Base-by-base conservation (phyloP, 352 stramenopile genomes). In the Pythium vanterpoolii region DNA sequence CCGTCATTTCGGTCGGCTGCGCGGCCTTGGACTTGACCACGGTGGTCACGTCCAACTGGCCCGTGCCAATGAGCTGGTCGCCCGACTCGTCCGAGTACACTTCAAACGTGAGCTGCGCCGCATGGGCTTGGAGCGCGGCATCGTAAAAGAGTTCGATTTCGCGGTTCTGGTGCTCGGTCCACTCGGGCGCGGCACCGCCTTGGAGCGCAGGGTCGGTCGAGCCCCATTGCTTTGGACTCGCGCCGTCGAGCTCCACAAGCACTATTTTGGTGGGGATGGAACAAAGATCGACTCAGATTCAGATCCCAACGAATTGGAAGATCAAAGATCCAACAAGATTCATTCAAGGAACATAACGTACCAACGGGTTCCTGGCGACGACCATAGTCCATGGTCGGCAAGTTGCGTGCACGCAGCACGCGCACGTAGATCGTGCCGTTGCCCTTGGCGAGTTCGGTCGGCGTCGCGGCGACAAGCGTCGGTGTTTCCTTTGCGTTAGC, bases 121-220 rank as follows among this genome's bases (percentile, higher is more conserved):
- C 59, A 10, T 89, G 82, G n/a, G 70, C 67, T 39, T 78, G 72
- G 28, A 71, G 28, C 42, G 50, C 74, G 43, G 74, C 79, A 54
- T 93, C 80, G 60, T 83, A 93, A 61, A 83, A 91, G 33, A 93
- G 74, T 66, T 93, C 84, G n/a, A 93, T 54, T 61, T 91, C 79
- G 59, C 87, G 86, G 74, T 90, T 92, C 21, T 74, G 65, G 45
- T 71, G 43, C 40, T 91, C 79, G 23, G 64, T 69, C 84, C 84
- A 93, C 28, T 90, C 76, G 3, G 84, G 79, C 36, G 71, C 79
- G 10, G 72, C 75, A 23, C 79, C 79, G 30, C 83, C 77, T 44
- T 83, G 68, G 47, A 83, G 83, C 23, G 72, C 75, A 4, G 83
- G 83, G 61, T 93, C 83, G 8, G 83, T 93, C 9, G 71, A 79